Evolutionary conservation across 805 yeast species (phyloP).

Genomic region (Blastobotrys muscicola): DNA sequence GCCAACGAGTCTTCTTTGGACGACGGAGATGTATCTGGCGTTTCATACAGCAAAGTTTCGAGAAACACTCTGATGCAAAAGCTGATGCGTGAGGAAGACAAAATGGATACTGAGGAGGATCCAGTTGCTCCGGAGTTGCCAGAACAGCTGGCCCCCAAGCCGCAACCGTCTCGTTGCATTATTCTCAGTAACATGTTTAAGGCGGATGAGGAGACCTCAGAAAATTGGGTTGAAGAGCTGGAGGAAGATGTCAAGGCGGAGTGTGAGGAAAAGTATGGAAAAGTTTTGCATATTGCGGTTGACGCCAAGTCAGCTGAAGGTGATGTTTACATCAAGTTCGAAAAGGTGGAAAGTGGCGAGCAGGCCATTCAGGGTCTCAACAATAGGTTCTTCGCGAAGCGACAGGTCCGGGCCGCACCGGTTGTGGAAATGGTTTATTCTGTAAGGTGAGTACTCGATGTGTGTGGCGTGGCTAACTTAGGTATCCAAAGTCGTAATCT

Average conservation of each 20-base stretch:
- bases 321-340: conserved; percentile 27
- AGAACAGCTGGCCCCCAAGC: background rate
- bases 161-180: conserved; percentile 21
- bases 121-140: background rate
- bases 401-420: conserved; percentile 22
- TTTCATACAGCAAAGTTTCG: conserved; percentile 18
- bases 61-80: conserved; percentile 24
- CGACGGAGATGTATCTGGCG: background rate
- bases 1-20: no score
- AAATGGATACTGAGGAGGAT: background rate
- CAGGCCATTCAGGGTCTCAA: conserved; percentile 27
- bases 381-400: conserved; percentile 29
- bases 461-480: background rate
- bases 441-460: conserved; percentile 15
- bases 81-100: conserved; percentile 25
- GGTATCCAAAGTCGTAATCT: background rate
- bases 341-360: conserved; percentile 15
- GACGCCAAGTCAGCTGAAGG: conserved; percentile 23
- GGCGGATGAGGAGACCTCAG: conserved; percentile 25
- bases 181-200: conserved; percentile 26
- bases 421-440: conserved; percentile 25
- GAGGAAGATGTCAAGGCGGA: conserved; percentile 28
- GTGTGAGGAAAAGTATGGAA: conserved; percentile 30
- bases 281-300: conserved; percentile 24
- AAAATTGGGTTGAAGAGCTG: conserved; percentile 26